A percentile compares a stretch with the other conserved stretches of the same genome.
Evolutionary conservation across 208 protist genomes (phyloP).

Genomic region (Leptomonas seymouri): DNA sequence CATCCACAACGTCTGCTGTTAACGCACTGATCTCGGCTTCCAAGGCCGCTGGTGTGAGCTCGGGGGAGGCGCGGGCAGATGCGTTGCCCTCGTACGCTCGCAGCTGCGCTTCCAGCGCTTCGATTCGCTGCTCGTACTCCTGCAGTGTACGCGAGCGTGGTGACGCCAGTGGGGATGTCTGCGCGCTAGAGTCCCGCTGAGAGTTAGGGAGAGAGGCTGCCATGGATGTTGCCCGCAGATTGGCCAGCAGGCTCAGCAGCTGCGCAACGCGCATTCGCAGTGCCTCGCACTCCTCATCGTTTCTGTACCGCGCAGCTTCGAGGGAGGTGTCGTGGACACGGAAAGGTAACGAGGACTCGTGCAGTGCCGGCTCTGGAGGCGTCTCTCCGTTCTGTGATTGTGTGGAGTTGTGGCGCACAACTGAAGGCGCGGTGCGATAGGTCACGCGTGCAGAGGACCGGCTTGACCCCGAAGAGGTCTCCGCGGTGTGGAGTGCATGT

Average conservation of each 20-base stretch:
- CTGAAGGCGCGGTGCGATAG: constrained; percentile 8
- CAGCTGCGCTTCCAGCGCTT: constrained; percentile 23
- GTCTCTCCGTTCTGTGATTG: no score
- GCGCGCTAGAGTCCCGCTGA: neutral
- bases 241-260: constrained; percentile 28
- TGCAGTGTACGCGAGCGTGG: neutral
- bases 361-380: no score
- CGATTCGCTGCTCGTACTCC: constrained; percentile 8
- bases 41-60: neutral
- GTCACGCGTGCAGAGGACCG: neutral
- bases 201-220: neutral
- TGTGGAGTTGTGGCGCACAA: neutral
- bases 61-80: neutral
- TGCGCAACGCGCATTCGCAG: constrained; percentile 38
- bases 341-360: no score
- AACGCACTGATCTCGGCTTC: constrained; percentile 37
- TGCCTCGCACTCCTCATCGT: constrained; percentile 37
- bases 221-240: constrained; percentile 5
- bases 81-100: neutral
- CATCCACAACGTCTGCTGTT: constrained; percentile 51
- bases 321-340: constrained; percentile 2
- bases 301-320: constrained; percentile 15
- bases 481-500: no score
- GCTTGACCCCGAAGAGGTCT: no score
- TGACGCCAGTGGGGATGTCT: neutral